Percentiles rank a stretch among this genome's conserved stretches.
These are phyloP conservation scores for Aspergillus sp. DNA, from an alignment of 2,329 filamentous ascomycete genomes.

Conservation along the genomic window DNA sequence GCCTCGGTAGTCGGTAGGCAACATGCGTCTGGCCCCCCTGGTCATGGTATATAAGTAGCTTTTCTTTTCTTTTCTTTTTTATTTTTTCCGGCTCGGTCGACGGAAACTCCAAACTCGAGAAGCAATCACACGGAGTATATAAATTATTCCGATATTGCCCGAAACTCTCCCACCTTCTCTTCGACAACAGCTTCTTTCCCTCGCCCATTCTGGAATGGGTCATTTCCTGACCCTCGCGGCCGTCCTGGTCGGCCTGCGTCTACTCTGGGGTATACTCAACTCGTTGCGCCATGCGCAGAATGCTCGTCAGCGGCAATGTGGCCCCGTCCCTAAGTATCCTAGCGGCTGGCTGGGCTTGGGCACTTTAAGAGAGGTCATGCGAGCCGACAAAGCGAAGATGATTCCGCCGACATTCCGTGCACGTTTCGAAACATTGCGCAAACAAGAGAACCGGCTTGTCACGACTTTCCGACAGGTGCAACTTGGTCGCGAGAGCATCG, in stretches of 20 bases:
- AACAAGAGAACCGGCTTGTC: constrained; percentile 25
- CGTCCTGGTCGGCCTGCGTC: constrained; percentile 23
- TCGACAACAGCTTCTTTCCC: not conserved
- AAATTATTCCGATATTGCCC: constrained; percentile 6
- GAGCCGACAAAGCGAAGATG: constrained; percentile 24
- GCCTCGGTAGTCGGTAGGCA: not conserved
- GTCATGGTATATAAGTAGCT: not conserved
- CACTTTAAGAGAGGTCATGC: constrained; percentile 22
- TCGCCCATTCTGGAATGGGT: constrained; percentile 9
- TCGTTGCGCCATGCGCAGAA: constrained; percentile 28
- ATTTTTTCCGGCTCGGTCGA: too few relatives aligned
- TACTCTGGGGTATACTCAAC: constrained; percentile 21
- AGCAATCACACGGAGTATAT: too few relatives aligned
- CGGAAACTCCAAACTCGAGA: too few relatives aligned
- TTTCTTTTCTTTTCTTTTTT: too few relatives aligned
- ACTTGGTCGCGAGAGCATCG: constrained; percentile 23
- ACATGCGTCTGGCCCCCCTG: too few relatives aligned
- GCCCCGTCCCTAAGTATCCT: constrained; percentile 23
- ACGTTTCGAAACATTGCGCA: constrained; percentile 21
- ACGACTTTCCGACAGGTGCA: constrained; percentile 26
- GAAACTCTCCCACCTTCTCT: not conserved
- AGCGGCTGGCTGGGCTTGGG: constrained; percentile 28
- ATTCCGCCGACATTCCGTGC: constrained; percentile 21
- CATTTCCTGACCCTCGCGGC: constrained; percentile 24
- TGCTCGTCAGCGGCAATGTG: constrained; percentile 26